These are phyloP conservation scores for Colletotrichum falcatum DNA, from an alignment of 2,329 filamentous ascomycete genomes.

Conservation along the genomic window DNA sequence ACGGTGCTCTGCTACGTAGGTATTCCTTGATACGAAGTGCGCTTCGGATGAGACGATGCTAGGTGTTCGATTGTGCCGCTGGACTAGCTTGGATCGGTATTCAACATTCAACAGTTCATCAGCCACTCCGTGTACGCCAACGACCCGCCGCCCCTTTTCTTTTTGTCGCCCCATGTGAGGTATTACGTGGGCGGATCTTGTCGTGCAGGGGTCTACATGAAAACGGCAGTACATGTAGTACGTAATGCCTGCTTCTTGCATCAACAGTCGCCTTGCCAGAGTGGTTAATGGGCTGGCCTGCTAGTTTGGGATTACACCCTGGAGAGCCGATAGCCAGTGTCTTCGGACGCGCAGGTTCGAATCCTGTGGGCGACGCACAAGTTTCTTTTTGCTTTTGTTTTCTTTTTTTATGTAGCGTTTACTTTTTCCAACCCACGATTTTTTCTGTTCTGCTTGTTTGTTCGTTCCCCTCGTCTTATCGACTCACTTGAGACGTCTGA, in stretches of 20 bases:
- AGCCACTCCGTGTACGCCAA: background rate
- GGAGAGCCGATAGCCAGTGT: slow-evolving; percentile 35
- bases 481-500: too few species aligned
- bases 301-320: slow-evolving; percentile 13
- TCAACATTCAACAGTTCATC: too few species aligned
- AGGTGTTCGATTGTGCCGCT: too few species aligned
- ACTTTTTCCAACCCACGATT: too few species aligned
- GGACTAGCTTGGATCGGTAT: background rate
- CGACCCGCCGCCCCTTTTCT: background rate
- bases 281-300: slow-evolving; percentile 41
- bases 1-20: too few species aligned
- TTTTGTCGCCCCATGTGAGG: too few species aligned
- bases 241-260: accelerated
- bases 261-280: slow-evolving; percentile 35
- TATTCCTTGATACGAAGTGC: too few species aligned
- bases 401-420: too few species aligned
- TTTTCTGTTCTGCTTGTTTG: too few species aligned
- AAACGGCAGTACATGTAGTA: accelerated
- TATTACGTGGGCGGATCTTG: background rate
- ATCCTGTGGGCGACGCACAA: slow-evolving; percentile 38
- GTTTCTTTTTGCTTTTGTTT: too few species aligned
- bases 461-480: too few species aligned
- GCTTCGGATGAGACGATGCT: too few species aligned
- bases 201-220: background rate
- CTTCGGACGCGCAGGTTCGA: slow-evolving; percentile 41